Conservation (phyloP, 1,139 yeast species). For the Candida glucosophila region DNA sequence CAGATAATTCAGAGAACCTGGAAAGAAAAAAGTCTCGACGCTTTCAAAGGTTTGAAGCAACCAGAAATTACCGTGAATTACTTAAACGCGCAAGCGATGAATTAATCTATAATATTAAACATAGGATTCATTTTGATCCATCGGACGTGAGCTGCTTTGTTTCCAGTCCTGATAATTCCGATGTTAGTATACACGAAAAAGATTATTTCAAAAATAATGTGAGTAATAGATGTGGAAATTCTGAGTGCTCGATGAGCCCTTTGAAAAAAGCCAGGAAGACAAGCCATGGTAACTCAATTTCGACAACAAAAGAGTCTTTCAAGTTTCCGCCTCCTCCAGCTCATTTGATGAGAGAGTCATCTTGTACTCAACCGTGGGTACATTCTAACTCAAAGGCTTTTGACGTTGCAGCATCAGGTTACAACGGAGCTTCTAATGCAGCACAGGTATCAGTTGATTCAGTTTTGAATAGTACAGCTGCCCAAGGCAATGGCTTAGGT, state of each 20-base stretch:
- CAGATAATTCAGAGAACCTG: conserved; percentile 34
- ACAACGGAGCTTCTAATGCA: conserved; percentile 51
- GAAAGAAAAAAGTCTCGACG: conserved; percentile 32
- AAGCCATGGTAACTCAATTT: too few species aligned
- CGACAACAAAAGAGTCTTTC: too few species aligned
- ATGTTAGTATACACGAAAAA: not conserved
- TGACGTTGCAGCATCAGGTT: conserved; percentile 79
- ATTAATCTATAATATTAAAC: conserved; percentile 19
- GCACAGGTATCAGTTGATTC: conserved; percentile 37
- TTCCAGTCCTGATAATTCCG: conserved; percentile 6
- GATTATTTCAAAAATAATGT: too few species aligned
- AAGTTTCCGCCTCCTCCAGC: conserved; percentile 14
- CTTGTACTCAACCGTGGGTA: conserved; percentile 18
- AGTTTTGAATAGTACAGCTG: conserved; percentile 27
- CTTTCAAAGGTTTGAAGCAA: conserved; percentile 31
- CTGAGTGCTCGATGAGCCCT: conserved; percentile 8
- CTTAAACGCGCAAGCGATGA: conserved; percentile 28
- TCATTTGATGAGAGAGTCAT: conserved; percentile 19
- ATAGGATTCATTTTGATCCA: conserved; percentile 12
- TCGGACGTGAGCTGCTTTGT: conserved; percentile 18
- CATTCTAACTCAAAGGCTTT: conserved; percentile 34
- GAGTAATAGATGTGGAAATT: too few species aligned
- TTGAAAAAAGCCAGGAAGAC: conserved; percentile 5
- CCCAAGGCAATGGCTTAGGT: conserved; percentile 61
- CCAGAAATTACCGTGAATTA: conserved; percentile 30